Conservation (phyloP, 192 early-diverging fungal species). For the Backusella sp. region DNA sequence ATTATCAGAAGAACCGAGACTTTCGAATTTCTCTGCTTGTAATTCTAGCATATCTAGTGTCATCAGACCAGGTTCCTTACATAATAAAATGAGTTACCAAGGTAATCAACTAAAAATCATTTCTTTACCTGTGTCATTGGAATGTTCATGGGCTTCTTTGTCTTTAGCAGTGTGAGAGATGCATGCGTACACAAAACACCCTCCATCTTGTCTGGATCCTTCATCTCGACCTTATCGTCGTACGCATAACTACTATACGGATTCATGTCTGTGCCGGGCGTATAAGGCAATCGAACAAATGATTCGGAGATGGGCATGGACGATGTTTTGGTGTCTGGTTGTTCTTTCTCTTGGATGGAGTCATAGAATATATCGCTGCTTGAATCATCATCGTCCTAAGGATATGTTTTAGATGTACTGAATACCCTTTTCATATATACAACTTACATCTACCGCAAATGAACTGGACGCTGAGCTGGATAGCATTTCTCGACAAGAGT, state of each 20-base stretch:
- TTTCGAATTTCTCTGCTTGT: constrained; percentile 76
- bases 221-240: constrained; percentile 14
- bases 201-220: constrained; percentile 41
- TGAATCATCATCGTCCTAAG: background rate
- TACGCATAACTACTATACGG: background rate
- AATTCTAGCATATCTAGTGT: constrained; percentile 88
- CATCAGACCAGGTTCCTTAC: constrained; percentile 69
- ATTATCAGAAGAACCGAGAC: constrained; percentile 68
- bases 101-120: background rate
- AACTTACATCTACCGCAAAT: background rate
- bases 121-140: constrained; percentile 59
- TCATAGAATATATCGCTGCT: constrained; percentile 3
- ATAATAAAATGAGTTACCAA: background rate
- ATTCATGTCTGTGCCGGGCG: constrained; percentile 43
- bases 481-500: background rate
- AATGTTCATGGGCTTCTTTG: constrained; percentile 63
- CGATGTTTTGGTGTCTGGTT: background rate
- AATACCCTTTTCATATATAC: too few relatives aligned
- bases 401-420: background rate
- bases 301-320: constrained; percentile 42
- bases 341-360: background rate
- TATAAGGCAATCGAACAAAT: constrained; percentile 50
- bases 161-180: constrained; percentile 37
- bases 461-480: background rate
- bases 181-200: constrained; percentile 42